These are phyloP conservation scores for Gautieria morchelliformis DNA, from an alignment of 768 basidiomycete genomes.

Conservation along the genomic window DNA sequence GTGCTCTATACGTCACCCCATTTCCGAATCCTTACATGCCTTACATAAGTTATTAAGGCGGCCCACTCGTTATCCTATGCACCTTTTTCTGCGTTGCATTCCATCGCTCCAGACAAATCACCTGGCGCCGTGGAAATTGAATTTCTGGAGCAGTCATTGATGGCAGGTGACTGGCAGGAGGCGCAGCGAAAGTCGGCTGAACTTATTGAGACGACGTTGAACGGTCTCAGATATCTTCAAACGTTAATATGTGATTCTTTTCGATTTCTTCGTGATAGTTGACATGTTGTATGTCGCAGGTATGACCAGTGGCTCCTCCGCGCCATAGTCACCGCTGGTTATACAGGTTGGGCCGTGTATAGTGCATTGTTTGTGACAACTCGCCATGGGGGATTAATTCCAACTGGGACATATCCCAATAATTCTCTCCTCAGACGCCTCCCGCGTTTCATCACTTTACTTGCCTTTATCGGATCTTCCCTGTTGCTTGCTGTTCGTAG, in stretches of 20 bases:
- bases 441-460: constrained; percentile 18
- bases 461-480: constrained; percentile 31
- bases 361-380: constrained; percentile 46
- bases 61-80: constrained; percentile 50
- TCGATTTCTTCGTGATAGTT: constrained; percentile 4
- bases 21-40: background rate
- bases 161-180: constrained; percentile 31
- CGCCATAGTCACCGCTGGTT: constrained; percentile 58
- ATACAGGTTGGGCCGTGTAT: constrained; percentile 71
- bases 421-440: background rate
- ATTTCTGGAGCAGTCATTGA: constrained; percentile 39
- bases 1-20: background rate
- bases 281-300: constrained; percentile 14
- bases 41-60: constrained; percentile 47
- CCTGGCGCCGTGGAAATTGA: constrained; percentile 28
- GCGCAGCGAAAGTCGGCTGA: constrained; percentile 39
- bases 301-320: constrained; percentile 73
- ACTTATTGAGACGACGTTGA: constrained; percentile 44
- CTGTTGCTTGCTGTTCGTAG: constrained; percentile 48
- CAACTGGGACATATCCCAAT: background rate
- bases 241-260: constrained; percentile 30
- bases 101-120: constrained; percentile 16
- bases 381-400: background rate
- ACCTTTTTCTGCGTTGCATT: constrained; percentile 45
- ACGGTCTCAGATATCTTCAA: constrained; percentile 69